These are phyloP conservation scores for Fusarium austroafricanum DNA, from an alignment of 2,329 filamentous ascomycete species.

Conservation along the genomic window DNA sequence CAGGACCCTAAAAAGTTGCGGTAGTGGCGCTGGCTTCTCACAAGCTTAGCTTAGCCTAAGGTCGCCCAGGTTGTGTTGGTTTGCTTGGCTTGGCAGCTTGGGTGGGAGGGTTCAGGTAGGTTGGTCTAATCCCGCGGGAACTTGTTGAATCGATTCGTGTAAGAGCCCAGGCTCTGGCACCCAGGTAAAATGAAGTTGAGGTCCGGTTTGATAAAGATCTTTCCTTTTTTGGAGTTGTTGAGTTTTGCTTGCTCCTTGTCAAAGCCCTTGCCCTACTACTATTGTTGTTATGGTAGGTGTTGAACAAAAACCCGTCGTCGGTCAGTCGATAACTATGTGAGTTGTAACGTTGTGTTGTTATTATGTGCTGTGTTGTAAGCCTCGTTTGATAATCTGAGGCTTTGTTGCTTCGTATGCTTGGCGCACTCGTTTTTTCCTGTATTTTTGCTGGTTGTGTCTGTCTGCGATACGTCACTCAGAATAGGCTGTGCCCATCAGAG, in stretches of 20 bases:
- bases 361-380: slow-evolving; percentile 20
- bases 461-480: slow-evolving; percentile 42
- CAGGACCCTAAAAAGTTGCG: slow-evolving; percentile 39
- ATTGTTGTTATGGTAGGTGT: not conserved
- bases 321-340: slow-evolving; percentile 26
- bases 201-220: slow-evolving; percentile 28
- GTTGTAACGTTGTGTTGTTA: slow-evolving; percentile 2
- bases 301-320: not conserved
- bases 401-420: slow-evolving; percentile 36
- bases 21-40: slow-evolving; percentile 31
- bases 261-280: slow-evolving; percentile 38
- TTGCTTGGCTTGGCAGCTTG: not conserved
- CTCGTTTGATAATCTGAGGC: slow-evolving; percentile 29
- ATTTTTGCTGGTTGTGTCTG: slow-evolving; percentile 32
- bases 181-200: slow-evolving; percentile 30
- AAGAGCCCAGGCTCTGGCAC: slow-evolving; percentile 22
- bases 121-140: slow-evolving; percentile 26
- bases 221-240: slow-evolving; percentile 36
- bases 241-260: slow-evolving; percentile 9
- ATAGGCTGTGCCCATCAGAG: slow-evolving; percentile 38
- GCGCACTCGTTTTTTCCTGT: slow-evolving; percentile 29
- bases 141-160: slow-evolving; percentile 25
- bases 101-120: not conserved
- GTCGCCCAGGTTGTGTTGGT: slow-evolving; percentile 2
- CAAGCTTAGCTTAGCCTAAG: slow-evolving; percentile 21